Base-by-base conservation (phyloP, 2,329 filamentous ascomycete genomes). In the Grosmannia serpens region DNA sequence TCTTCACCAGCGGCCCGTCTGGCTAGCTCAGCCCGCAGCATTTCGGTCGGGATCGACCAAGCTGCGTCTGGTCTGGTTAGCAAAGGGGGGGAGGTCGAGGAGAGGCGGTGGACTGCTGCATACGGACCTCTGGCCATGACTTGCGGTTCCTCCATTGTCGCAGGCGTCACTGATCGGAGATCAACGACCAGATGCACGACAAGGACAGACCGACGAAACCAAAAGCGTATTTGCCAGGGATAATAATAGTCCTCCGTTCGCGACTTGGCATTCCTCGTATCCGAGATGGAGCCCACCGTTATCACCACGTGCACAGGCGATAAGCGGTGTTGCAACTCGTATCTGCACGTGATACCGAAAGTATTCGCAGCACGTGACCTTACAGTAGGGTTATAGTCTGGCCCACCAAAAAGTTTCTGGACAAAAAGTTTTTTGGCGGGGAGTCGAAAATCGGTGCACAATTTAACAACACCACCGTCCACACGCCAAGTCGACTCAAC, bases 1-100 rank as follows among this genome's bases (percentile, higher is more conserved):
- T 70, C 66, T 46, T 65, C 64, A 61, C 61, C 63, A 60, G 65
- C 65, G 26, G 75, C 74, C 58, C 81, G 77, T 63, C 74, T 73
- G 33, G 73, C 70, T 24, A 84, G 72, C 67, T 84, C 81, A 62
- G 77, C 77, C 53, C 76, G 73, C 54, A 83, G 74, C 46, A 77
- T 58, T 44, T 77, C 70, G 60, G 79, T 82, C 3, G 81, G 72
- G 41, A 83, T 70, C n/a, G 74, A 75, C 77, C 79, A 75, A 33
- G 69, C 67, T 46, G 65, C 63, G 62, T 70, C 74, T 75, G 60
- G 5, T 46, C 24, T 6, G 26, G 26, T 44, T 17, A n/a, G 17
- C 20, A 44, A 33, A 11, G 17, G 20, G 26, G 13, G 26, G 49
- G 49, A 15, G 27, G 26, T 20, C 10, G 3, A 51, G 17, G 17